Conservation (phyloP, 2,329 filamentous ascomycete genomes). For the Beauveria medogensis region DNA sequence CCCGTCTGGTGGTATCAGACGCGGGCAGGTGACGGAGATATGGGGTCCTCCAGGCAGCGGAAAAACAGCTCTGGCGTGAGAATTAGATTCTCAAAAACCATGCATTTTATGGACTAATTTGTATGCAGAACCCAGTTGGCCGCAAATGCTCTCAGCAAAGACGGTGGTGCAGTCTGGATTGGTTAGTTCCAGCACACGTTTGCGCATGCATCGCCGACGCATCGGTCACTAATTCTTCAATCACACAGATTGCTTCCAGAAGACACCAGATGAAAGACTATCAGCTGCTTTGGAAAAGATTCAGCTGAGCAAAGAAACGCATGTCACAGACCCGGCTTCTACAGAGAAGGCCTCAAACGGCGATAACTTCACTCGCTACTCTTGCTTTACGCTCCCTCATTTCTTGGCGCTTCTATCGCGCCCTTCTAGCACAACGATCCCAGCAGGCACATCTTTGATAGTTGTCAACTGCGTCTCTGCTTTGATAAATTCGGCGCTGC, state of each 20-base stretch:
- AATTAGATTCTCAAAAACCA: constrained; percentile 9
- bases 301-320: constrained; percentile 9
- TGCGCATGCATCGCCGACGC: not conserved
- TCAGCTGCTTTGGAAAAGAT: constrained; percentile 18
- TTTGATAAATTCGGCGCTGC: constrained; percentile 69
- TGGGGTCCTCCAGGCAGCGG: constrained; percentile 82
- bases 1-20: constrained; percentile 51
- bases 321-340: constrained; percentile 8
- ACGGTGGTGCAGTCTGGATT: constrained; percentile 69
- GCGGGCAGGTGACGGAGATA: constrained; percentile 75
- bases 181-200: constrained; percentile 43
- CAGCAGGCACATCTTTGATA: constrained; percentile 55
- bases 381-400: constrained; percentile 56
- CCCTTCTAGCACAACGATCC: constrained; percentile 56
- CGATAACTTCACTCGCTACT: constrained; percentile 38
- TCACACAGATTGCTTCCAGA: constrained; percentile 40
- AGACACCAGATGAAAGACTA: constrained; percentile 23
- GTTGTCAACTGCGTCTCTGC: constrained; percentile 73
- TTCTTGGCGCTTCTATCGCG: constrained; percentile 66
- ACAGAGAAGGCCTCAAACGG: constrained; percentile 17
- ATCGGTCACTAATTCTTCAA: constrained; percentile 1
- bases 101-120: constrained; percentile 9
- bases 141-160: constrained; percentile 52
- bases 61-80: constrained; percentile 76
- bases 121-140: constrained; percentile 61